Percentiles rank a stretch among this genome's conserved stretches.
These are phyloP conservation scores for Kregervanrija pseudodelftensis DNA, from an alignment of 805 yeast genomes.

Conservation along the genomic window DNA sequence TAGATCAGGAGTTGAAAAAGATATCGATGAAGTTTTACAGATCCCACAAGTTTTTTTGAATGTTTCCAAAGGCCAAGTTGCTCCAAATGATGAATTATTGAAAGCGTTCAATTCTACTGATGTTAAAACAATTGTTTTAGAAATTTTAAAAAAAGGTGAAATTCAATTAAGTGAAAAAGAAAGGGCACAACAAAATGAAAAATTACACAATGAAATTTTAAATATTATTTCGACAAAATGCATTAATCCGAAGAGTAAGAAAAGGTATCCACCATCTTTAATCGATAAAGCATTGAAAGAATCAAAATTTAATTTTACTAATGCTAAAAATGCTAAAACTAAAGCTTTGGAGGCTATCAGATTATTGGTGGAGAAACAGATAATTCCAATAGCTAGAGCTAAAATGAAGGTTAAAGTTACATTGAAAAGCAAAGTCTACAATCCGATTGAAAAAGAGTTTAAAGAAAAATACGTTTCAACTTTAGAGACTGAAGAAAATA, in stretches of 20 bases:
- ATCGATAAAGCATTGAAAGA: slow-evolving; percentile 78
- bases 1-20: slow-evolving; percentile 82
- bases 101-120: slow-evolving; percentile 72
- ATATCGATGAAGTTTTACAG: slow-evolving; percentile 91
- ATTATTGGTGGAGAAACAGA: slow-evolving; percentile 64
- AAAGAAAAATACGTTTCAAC: slow-evolving; percentile 9
- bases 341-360: slow-evolving; percentile 92
- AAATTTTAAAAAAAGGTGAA: slow-evolving; percentile 85
- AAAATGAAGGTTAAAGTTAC: slow-evolving; percentile 79
- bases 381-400: slow-evolving; percentile 91
- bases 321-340: slow-evolving; percentile 54
- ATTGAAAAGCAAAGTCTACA: slow-evolving; percentile 47
- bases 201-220: slow-evolving; percentile 58
- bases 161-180: slow-evolving; percentile 93
- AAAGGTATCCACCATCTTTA: slow-evolving; percentile 92
- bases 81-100: slow-evolving; percentile 75
- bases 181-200: slow-evolving; percentile 62
- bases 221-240: slow-evolving; percentile 84
- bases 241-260: slow-evolving; percentile 81
- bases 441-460: slow-evolving; percentile 25
- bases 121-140: slow-evolving; percentile 65
- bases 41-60: slow-evolving; percentile 91
- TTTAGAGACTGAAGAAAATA: slow-evolving; percentile 7
- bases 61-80: slow-evolving; percentile 91
- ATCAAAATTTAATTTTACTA: slow-evolving; percentile 69